Evolutionary conservation across 176 grass and related monocot species (phyloP).

Genomic region (Pharus latifolius): DNA sequence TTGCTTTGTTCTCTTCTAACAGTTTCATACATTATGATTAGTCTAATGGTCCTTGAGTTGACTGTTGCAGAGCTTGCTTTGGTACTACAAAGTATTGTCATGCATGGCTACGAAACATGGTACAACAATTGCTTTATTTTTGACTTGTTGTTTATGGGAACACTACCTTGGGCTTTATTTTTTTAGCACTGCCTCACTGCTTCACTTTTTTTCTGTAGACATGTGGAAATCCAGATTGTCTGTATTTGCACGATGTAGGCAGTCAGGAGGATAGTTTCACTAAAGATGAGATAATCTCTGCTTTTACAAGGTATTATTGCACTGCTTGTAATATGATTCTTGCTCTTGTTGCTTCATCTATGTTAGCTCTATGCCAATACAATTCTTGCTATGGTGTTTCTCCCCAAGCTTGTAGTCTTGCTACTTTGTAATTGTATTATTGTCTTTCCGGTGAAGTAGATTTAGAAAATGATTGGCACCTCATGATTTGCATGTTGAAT

Average conservation of each 20-base stretch:
- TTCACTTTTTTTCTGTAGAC: slow-evolving; percentile 42
- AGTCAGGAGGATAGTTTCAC: slow-evolving; percentile 97
- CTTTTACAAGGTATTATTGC: slow-evolving; percentile 73
- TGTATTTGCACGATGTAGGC: slow-evolving; percentile 98
- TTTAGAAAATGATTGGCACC: neutral
- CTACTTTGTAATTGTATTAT: neutral
- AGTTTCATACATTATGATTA: neutral
- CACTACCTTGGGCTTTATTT: slow-evolving; percentile 1
- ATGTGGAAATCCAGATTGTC: slow-evolving; percentile 96
- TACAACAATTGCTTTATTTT: slow-evolving; percentile 27
- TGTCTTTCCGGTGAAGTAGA: neutral
- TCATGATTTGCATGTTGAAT: neutral
- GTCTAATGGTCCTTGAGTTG: slow-evolving; percentile 3
- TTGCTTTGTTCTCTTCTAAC: slow-evolving; percentile 9
- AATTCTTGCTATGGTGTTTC: neutral
- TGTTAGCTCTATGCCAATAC: slow-evolving; percentile 4
- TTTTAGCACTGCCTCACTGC: slow-evolving; percentile 2
- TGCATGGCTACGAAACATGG: slow-evolving; percentile 94
- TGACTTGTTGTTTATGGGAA: slow-evolving; percentile 1
- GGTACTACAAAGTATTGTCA: slow-evolving; percentile 99
- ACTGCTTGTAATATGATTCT: neutral
- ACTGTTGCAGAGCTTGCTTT: slow-evolving; percentile 75
- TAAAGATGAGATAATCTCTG: slow-evolving; percentile 98
- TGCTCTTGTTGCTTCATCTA: neutral
- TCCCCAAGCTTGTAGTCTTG: neutral